A percentile compares a stretch with the other conserved stretches of the same genome.
These are phyloP conservation scores for Fusarium circinatum DNA, from an alignment of 2,329 filamentous ascomycete species.

Conservation along the genomic window DNA sequence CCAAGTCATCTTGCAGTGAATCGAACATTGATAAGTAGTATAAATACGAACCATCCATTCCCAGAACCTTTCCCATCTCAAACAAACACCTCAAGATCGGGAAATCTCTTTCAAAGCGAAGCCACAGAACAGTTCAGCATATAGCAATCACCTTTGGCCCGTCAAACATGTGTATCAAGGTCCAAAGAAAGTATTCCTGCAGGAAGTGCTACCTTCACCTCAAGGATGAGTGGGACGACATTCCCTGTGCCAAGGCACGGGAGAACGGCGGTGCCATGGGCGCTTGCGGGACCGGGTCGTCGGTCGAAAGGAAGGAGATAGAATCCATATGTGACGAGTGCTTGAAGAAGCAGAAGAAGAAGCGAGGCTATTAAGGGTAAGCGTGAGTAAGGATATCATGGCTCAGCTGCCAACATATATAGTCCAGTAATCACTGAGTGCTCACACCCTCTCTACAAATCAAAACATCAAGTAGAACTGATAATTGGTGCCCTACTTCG, in stretches of 20 bases:
- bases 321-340: neutral
- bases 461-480: too few relatives aligned
- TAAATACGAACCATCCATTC: neutral
- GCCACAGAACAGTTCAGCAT: rapidly evolving
- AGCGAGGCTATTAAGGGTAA: neutral
- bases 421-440: neutral
- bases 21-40: neutral
- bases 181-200: neutral
- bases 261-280: neutral
- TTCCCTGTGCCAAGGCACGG: neutral
- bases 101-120: too few relatives aligned
- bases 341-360: neutral
- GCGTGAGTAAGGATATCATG: neutral
- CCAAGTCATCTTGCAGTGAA: neutral
- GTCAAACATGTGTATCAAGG: neutral
- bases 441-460: neutral
- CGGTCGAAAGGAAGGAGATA: neutral
- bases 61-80: too few relatives aligned
- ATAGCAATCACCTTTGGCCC: rapidly evolving
- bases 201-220: neutral
- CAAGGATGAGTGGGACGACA: neutral
- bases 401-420: too few relatives aligned
- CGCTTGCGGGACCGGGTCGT: neutral
- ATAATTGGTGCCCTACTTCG: neutral
- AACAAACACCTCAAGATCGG: neutral